These are phyloP conservation scores for Cardiospermum halicacabum DNA, from an alignment of 345 rosid genomes.

Conservation along the genomic window DNA sequence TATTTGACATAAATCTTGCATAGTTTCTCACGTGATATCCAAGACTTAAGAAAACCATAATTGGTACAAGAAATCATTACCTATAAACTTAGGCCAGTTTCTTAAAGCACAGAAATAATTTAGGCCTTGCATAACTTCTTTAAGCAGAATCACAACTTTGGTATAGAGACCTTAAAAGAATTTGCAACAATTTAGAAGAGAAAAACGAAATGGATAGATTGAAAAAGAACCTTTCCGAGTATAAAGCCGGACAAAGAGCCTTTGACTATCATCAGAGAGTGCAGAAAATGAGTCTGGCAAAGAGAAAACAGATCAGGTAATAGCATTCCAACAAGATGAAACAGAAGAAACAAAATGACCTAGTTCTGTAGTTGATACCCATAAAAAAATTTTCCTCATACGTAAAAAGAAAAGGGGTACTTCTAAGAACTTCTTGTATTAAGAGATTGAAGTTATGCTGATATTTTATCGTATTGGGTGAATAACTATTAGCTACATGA, in stretches of 20 bases:
- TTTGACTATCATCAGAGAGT: conserved; percentile 68
- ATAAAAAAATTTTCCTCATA: conserved; percentile 58
- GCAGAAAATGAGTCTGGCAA: conserved; percentile 63
- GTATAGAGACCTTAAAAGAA: background rate
- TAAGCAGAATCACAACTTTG: background rate
- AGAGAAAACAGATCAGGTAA: conserved; percentile 16
- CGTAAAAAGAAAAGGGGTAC: conserved; percentile 55
- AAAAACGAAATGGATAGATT: conserved; percentile 1
- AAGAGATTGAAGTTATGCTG: conserved; percentile 67
- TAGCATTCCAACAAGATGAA: background rate
- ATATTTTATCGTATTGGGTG: conserved; percentile 48
- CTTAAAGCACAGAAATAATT: background rate
- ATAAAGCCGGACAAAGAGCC: conserved; percentile 87
- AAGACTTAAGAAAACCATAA: background rate
- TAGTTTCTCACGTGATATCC: too few relatives aligned
- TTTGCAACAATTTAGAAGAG: background rate
- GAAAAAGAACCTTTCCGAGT: conserved; percentile 60
- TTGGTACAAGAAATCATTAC: background rate
- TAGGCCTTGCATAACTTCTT: background rate
- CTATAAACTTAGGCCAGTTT: conserved; percentile 3
- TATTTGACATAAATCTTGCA: background rate
- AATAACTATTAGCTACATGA: conserved; percentile 43
- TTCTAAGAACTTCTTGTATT: conserved; percentile 58
- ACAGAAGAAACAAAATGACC: conserved; percentile 3
- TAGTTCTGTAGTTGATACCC: conserved; percentile 37